Evolutionary conservation across 1,139 yeast genomes (phyloP).

Genomic region (Pichiaceae sp.): DNA sequence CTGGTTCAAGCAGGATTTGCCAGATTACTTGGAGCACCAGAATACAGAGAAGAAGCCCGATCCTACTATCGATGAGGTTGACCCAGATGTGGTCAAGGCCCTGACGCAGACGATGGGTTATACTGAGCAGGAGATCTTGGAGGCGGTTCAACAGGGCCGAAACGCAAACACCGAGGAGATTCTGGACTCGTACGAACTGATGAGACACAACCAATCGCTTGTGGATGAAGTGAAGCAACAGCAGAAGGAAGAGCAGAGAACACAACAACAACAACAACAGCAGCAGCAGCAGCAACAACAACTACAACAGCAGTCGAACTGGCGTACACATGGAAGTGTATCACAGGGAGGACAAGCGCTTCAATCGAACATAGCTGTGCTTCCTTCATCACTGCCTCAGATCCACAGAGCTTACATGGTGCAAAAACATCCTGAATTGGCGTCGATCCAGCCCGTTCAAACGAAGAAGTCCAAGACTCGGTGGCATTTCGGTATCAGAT

Average conservation of each 20-base stretch:
- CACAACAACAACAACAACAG: constrained; percentile 2
- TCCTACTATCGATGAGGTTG: constrained; percentile 37
- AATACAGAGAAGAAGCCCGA: constrained; percentile 38
- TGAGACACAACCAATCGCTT: constrained; percentile 73
- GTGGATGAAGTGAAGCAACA: constrained; percentile 57
- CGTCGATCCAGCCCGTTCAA: constrained; percentile 65
- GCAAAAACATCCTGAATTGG: constrained; percentile 36
- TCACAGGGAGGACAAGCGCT: constrained; percentile 30
- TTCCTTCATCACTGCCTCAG: constrained; percentile 90
- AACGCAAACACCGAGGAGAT: constrained; percentile 56
- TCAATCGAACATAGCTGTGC: constrained; percentile 72
- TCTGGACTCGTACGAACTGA: constrained; percentile 81
- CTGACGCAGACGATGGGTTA: constrained; percentile 88
- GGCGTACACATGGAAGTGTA: constrained; percentile 18
- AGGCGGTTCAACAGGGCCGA: constrained; percentile 46
- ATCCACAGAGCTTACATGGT: constrained; percentile 92
- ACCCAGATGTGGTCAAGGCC: constrained; percentile 73
- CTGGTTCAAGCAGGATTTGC: constrained; percentile 85
- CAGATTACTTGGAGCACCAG: constrained; percentile 70
- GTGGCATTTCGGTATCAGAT: constrained; percentile 98
- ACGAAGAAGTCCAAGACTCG: constrained; percentile 85
- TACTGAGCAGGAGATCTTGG: constrained; percentile 77
- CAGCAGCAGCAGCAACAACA: constrained; percentile 1
- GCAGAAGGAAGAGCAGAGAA: constrained; percentile 7
- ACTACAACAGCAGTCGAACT: constrained; percentile 6